These are phyloP conservation scores for Gnomoniopsis smithogilvyi DNA, from an alignment of 2,329 filamentous ascomycete species.

Conservation along the genomic window DNA sequence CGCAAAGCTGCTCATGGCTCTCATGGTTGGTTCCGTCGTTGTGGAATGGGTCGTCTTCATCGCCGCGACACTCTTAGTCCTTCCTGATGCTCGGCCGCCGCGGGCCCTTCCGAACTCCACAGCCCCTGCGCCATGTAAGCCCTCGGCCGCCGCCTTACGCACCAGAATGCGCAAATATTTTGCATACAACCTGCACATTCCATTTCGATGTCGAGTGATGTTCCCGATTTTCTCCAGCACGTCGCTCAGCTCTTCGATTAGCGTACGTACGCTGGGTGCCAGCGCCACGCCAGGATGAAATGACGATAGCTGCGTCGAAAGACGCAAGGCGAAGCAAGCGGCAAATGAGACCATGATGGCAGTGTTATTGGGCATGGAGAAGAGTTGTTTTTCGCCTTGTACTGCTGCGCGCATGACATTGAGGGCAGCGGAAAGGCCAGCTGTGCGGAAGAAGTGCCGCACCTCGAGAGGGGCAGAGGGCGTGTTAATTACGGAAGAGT, in stretches of 20 bases:
- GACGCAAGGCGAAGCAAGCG: constrained; percentile 64
- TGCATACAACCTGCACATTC: constrained; percentile 54
- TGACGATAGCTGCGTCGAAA: constrained; percentile 51
- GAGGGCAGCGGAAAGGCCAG: constrained; percentile 67
- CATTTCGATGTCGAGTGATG: constrained; percentile 63
- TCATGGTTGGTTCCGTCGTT: too few relatives aligned
- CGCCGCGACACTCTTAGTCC: not conserved
- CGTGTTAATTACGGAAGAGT: constrained; percentile 72
- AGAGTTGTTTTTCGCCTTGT: constrained; percentile 65
- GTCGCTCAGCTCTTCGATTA: constrained; percentile 66
- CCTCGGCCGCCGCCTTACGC: constrained; percentile 30
- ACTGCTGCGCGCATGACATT: constrained; percentile 73
- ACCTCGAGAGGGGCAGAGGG: constrained; percentile 68
- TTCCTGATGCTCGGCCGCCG: not conserved
- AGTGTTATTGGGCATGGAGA: constrained; percentile 76
- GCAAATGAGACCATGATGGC: constrained; percentile 78
- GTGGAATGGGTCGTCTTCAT: not conserved
- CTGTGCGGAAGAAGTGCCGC: constrained; percentile 69
- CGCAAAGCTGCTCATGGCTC: too few relatives aligned
- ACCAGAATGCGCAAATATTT: constrained; percentile 44
- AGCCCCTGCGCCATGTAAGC: too few relatives aligned
- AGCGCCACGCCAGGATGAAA: constrained; percentile 27
- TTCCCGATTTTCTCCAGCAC: constrained; percentile 68
- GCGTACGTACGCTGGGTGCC: constrained; percentile 58
- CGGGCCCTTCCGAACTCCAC: not conserved